These are phyloP conservation scores for Colletotrichum musae DNA, from an alignment of 2,329 filamentous ascomycete genomes.

Conservation along the genomic window DNA sequence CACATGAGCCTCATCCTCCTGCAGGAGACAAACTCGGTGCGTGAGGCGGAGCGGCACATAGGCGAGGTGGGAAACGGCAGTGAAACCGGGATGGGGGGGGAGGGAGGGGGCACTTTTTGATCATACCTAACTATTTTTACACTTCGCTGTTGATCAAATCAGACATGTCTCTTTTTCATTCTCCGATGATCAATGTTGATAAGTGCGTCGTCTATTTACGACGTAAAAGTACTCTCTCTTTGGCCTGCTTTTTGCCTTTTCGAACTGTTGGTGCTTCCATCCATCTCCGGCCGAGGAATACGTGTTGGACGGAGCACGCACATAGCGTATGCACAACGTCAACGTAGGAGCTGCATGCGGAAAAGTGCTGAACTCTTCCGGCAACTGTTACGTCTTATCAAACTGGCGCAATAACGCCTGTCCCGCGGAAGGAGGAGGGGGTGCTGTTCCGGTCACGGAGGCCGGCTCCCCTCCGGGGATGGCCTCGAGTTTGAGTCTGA, in stretches of 20 bases:
- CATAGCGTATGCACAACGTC: background rate
- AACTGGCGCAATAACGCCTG: background rate
- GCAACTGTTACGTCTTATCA: background rate
- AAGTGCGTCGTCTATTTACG: background rate
- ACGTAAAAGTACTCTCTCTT: background rate
- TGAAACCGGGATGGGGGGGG: background rate
- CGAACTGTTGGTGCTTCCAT: background rate
- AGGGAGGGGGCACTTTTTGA: conserved; percentile 1
- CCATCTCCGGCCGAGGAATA: background rate
- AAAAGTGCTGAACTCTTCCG: background rate
- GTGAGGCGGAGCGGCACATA: conserved; percentile 4
- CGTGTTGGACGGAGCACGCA: background rate
- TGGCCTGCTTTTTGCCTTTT: background rate
- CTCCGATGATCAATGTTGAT: background rate
- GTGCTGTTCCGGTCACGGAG: no score
- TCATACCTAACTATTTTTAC: conserved; percentile 25
- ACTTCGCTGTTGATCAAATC: conserved; percentile 9
- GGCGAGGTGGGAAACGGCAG: background rate
- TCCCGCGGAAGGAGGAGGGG: no score
- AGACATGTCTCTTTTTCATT: background rate
- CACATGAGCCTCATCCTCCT: conserved; percentile 2
- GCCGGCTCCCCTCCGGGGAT: background rate
- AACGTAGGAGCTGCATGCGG: background rate
- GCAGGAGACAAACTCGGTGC: background rate
- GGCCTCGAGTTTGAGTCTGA: background rate